Evolutionary conservation across 1,139 yeast species (phyloP).

Genomic region (Entelexis paramagnoliae): DNA sequence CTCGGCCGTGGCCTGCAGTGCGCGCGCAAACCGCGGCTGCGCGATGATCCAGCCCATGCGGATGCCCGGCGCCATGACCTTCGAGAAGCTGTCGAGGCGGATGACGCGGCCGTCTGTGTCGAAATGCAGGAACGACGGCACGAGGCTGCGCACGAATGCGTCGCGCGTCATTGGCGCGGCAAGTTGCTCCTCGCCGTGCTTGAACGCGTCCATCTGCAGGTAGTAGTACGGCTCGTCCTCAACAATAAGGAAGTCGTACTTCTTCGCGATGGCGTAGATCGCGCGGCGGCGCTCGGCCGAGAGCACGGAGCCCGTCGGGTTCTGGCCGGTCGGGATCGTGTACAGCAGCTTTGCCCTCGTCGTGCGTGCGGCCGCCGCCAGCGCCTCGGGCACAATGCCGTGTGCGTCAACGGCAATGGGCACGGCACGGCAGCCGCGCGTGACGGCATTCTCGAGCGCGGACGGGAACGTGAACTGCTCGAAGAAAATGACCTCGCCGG

Average conservation of each 20-base stretch:
- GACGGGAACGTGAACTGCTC: constrained; percentile 79
- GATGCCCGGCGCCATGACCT: constrained; percentile 85
- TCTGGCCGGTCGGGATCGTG: constrained; percentile 86
- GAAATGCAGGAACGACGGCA: constrained; percentile 64
- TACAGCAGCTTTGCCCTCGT: constrained; percentile 69
- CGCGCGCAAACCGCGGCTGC: constrained; percentile 54
- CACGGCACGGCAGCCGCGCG: constrained; percentile 56
- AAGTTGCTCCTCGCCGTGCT: constrained; percentile 33
- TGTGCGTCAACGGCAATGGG: constrained; percentile 68
- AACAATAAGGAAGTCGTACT: constrained; percentile 66
- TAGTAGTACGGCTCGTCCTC: constrained; percentile 95
- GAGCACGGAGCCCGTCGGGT: constrained; percentile 83
- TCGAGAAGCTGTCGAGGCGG: constrained; percentile 83
- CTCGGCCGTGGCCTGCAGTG: constrained; percentile 65
- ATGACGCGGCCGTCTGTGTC: constrained; percentile 87
- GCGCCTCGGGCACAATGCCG: constrained; percentile 66
- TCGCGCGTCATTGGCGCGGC: not conserved
- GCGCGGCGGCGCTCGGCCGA: constrained; percentile 57
- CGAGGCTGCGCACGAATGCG: constrained; percentile 38
- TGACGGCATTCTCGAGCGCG: constrained; percentile 71
- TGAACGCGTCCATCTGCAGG: constrained; percentile 43
- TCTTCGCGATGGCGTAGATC: constrained; percentile 59
- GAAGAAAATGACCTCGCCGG: constrained; percentile 65
- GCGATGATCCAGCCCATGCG: constrained; percentile 90
- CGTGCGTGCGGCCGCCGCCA: constrained; percentile 46